phyloP scores from a whole-genome alignment of 805 yeast genomes.

The Suhomyces emberorum region DNA sequence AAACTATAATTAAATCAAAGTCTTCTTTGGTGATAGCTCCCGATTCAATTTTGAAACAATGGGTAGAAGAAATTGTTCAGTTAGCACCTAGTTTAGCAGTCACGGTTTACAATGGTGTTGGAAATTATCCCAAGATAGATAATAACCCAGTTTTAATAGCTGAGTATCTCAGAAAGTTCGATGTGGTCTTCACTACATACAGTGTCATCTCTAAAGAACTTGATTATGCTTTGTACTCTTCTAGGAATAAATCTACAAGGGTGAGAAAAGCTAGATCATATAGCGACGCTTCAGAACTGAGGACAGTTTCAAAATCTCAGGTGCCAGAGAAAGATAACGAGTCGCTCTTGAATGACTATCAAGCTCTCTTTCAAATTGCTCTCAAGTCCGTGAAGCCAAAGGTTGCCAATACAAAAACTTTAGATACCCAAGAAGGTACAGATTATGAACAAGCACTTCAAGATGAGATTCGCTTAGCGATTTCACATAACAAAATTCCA shows the following conservation, averaged over 20 bases:
- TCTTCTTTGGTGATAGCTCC: conserved; percentile 87
- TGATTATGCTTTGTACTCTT: conserved; percentile 73
- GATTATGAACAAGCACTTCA: conserved; percentile 33
- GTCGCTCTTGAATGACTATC: conserved; percentile 17
- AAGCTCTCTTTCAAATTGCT: conserved; percentile 26
- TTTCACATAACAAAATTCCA: conserved; percentile 25
- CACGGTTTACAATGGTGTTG: conserved; percentile 60
- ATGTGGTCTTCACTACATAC: conserved; percentile 80
- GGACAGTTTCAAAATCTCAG: neutral
- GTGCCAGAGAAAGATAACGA: conserved; percentile 7
- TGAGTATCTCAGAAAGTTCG: conserved; percentile 55
- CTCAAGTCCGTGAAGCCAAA: conserved; percentile 22
- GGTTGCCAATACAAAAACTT: conserved; percentile 22
- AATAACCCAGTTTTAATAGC: conserved; percentile 45
- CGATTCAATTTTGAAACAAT: conserved; percentile 75
- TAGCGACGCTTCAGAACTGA: conserved; percentile 9
- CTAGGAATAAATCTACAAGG: conserved; percentile 49
- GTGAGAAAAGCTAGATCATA: conserved; percentile 18
- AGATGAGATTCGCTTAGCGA: conserved; percentile 29
- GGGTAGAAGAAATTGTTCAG: conserved; percentile 70
- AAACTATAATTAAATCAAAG: conserved; percentile 49
- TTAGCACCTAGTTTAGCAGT: conserved; percentile 60
- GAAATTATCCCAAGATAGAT: conserved; percentile 20
- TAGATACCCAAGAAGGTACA: conserved; percentile 19
- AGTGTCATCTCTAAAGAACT: conserved; percentile 67